Evolutionary conservation across 805 yeast species (phyloP).

Genomic region (Candida anglica): DNA sequence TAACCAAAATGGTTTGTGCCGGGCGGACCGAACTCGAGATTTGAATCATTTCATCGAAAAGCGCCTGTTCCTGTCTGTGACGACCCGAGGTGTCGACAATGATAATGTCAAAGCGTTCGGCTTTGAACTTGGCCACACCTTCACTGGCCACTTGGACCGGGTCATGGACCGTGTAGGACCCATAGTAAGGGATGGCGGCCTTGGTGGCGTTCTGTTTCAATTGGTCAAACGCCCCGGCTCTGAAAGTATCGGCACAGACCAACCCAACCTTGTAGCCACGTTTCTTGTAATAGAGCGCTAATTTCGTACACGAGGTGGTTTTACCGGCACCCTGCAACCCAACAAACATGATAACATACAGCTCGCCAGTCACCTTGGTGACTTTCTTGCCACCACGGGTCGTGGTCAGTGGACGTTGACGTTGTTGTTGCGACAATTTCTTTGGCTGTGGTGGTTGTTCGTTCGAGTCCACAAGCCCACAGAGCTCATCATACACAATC

Average conservation of each 20-base stretch:
- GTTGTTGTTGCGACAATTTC: slow-evolving; percentile 46
- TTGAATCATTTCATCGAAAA: slow-evolving; percentile 93
- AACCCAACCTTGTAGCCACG: slow-evolving; percentile 93
- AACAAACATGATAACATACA: slow-evolving; percentile 89
- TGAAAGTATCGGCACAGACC: slow-evolving; percentile 98
- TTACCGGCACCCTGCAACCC: slow-evolving; percentile 99
- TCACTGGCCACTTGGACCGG: slow-evolving; percentile 89
- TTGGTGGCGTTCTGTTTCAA: slow-evolving; percentile 95
- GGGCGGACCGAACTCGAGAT: slow-evolving; percentile 85
- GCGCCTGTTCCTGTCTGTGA: slow-evolving; percentile 89
- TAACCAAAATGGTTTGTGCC: slow-evolving; percentile 95
- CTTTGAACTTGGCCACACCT: slow-evolving; percentile 88
- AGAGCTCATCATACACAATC: slow-evolving; percentile 90
- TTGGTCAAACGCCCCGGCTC: slow-evolving; percentile 99
- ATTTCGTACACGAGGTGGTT: slow-evolving; percentile 94
- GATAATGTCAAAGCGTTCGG: slow-evolving; percentile 87
- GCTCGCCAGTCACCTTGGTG: slow-evolving; percentile 13
- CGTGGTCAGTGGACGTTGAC: slow-evolving; percentile 14
- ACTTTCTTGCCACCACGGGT: slow-evolving; percentile 22
- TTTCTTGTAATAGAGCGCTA: slow-evolving; percentile 90
- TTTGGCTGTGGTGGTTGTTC: slow-evolving; percentile 72
- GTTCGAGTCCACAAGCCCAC: slow-evolving; percentile 75
- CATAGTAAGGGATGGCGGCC: slow-evolving; percentile 91
- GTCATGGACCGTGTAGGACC: slow-evolving; percentile 92
- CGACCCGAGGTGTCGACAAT: slow-evolving; percentile 98